phyloP scores from a whole-genome alignment of 495 filamentous ascomycete genomes.

The Trichoderma reesei region DNA sequence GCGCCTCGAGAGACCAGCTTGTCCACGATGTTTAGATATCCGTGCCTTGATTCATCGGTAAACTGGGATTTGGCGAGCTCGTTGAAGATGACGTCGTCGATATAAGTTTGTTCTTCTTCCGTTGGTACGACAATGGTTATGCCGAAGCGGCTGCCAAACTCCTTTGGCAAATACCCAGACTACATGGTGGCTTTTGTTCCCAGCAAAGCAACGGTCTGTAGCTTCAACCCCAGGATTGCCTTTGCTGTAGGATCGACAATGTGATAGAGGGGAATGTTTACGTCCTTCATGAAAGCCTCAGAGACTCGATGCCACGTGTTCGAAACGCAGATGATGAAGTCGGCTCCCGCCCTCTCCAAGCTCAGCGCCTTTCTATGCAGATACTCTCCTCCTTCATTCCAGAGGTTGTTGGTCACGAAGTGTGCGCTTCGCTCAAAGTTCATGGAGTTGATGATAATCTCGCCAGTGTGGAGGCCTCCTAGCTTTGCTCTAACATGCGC shows the following conservation, averaged over 20 bases:
- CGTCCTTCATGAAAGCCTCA: background rate
- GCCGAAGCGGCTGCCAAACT: background rate
- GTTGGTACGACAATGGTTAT: background rate
- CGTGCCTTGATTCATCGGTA: background rate
- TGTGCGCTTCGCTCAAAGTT: background rate
- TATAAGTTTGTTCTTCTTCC: background rate
- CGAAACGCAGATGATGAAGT: background rate
- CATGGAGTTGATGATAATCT: background rate
- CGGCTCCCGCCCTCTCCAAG: background rate
- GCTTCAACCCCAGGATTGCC: background rate
- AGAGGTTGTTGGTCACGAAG: background rate
- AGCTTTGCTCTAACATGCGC: background rate
- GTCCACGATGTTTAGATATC: background rate
- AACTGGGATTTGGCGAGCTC: background rate
- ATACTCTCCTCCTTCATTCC: background rate
- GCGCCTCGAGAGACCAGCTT: background rate
- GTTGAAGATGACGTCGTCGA: background rate
- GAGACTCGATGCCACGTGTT: background rate
- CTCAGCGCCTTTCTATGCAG: background rate
- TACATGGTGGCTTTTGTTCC: background rate
- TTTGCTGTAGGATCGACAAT: background rate
- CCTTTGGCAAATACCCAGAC: background rate
- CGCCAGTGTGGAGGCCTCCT: background rate
- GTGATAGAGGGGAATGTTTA: background rate
- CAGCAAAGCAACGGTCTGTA: background rate